A percentile compares a stretch with the other conserved stretches of the same genome.
Conservation (phyloP, 176 grass and related monocot species). For the Areca catechu region DNA sequence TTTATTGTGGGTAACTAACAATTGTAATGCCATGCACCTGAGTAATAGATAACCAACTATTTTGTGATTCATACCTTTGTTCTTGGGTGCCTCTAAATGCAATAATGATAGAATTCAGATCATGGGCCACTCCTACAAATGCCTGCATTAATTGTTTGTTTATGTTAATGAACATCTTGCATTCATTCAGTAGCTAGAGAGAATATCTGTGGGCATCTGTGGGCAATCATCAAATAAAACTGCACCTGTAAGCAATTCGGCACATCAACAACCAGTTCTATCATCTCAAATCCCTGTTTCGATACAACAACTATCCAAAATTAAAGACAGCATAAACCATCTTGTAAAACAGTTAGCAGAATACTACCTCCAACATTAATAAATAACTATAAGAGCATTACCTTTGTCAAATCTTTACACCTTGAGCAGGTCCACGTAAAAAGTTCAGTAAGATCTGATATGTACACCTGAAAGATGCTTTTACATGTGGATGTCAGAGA, state of each 20-base stretch:
- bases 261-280: constrained; percentile 69
- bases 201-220: no score
- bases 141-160: constrained; percentile 36
- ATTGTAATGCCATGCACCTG: no score
- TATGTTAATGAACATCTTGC: no score
- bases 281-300: constrained; percentile 65
- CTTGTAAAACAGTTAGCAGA: no score
- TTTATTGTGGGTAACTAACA: no score
- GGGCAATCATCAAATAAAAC: constrained; percentile 4
- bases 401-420: constrained; percentile 62
- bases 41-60: no score
- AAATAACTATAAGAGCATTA: constrained; percentile 12
- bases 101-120: constrained; percentile 66
- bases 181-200: constrained; percentile 5
- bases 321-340: constrained; percentile 1
- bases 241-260: constrained; percentile 73
- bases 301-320: constrained; percentile 26
- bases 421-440: constrained; percentile 88
- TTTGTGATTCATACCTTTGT: constrained; percentile 45
- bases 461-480: constrained; percentile 65
- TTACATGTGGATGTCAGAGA: no score
- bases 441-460: constrained; percentile 73
- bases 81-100: constrained; percentile 97
- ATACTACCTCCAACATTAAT: no score
- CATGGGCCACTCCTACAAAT: constrained; percentile 78